Percentiles rank a stretch among this genome's conserved stretches.
These are phyloP conservation scores for Zygosaccharomyces siamensis DNA, from an alignment of 805 yeast genomes.

Conservation along the genomic window DNA sequence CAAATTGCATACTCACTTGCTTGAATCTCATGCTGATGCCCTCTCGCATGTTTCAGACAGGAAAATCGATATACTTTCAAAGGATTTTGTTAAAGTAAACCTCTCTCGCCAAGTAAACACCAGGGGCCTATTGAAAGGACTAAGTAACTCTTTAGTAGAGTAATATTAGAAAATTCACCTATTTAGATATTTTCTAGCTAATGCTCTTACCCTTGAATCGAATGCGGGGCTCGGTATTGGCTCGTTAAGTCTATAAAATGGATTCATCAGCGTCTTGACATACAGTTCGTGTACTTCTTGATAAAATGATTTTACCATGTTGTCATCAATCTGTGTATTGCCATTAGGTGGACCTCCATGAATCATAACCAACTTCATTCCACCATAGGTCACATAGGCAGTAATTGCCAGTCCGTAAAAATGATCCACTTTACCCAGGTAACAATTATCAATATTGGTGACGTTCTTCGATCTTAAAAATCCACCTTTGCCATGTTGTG, in stretches of 20 bases:
- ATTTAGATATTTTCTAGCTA: constrained; percentile 73
- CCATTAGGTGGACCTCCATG: constrained; percentile 46
- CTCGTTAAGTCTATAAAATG: constrained; percentile 75
- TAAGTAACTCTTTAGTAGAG: constrained; percentile 22
- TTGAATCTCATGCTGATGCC: constrained; percentile 23
- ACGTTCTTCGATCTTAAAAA: constrained; percentile 28
- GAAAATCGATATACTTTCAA: constrained; percentile 19
- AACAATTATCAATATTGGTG: constrained; percentile 33
- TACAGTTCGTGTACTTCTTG: constrained; percentile 82
- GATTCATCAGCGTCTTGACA: constrained; percentile 77
- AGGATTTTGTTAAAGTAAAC: constrained; percentile 12
- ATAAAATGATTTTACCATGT: constrained; percentile 75
- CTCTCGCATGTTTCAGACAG: constrained; percentile 16
- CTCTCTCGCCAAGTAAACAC: constrained; percentile 12
- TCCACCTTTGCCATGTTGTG: constrained; percentile 11
- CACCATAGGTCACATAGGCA: constrained; percentile 84
- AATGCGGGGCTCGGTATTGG: constrained; percentile 70
- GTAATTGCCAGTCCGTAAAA: constrained; percentile 81
- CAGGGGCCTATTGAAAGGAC: constrained; percentile 21
- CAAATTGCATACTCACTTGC: constrained; percentile 23
- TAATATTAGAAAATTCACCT: neutral
- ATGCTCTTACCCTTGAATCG: constrained; percentile 63
- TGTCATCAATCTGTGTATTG: constrained; percentile 47
- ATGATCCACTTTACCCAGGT: constrained; percentile 74
- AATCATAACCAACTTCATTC: constrained; percentile 69